Base-by-base conservation (phyloP, 2,329 filamentous ascomycete species). In the Pseudocercospora macadamiae region DNA sequence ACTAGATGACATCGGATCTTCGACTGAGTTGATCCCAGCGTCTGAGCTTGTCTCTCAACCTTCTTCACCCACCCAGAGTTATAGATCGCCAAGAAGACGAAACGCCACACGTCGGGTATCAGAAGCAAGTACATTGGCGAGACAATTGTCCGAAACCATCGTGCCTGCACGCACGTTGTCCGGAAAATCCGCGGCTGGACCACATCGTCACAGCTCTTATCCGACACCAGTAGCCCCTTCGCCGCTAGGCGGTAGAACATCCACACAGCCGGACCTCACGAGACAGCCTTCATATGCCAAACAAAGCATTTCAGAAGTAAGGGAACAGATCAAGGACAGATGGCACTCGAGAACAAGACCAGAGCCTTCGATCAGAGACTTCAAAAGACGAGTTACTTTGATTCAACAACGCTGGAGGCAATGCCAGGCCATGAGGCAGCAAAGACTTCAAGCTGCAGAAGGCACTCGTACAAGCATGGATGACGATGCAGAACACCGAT, bases 361-460 rank as follows among this genome's bases (percentile, higher is more conserved):
- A 12, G 57, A 60, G 4, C 64, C 67, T 18, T 71, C 70, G 0
- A 66, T 73, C 52, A 68, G 68, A 44, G 73, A 74, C 37, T 74
- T 70, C 64, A 73, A 73, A 51, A 62, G 67, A 10, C 70, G 70
- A 52, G 65, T 74, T 10, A 64, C 64, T 0, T 58, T 73, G 14
- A 70, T 75, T 10, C 73, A 75, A 49, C 65, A 68, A 37, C 63
- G 59, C 19, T 75, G 72, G 72, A 63, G 73, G 53, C 67, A 70
- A 30, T 61, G 64, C 23, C 61, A 51, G 42, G 66, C 55, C 37
- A 47, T 36, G 18, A 61, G 58, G 51, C 49, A 52, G 28, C 57
- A 63, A 39, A 60, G 51, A 25, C 37, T 54, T 18, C 61, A 57
- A 54, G 54, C 57, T 25, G 52, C 54, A n/a, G 54, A 63, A 26